These are phyloP conservation scores for Ophiostoma australiae DNA, from an alignment of 2,329 filamentous ascomycete genomes.

Conservation along the genomic window DNA sequence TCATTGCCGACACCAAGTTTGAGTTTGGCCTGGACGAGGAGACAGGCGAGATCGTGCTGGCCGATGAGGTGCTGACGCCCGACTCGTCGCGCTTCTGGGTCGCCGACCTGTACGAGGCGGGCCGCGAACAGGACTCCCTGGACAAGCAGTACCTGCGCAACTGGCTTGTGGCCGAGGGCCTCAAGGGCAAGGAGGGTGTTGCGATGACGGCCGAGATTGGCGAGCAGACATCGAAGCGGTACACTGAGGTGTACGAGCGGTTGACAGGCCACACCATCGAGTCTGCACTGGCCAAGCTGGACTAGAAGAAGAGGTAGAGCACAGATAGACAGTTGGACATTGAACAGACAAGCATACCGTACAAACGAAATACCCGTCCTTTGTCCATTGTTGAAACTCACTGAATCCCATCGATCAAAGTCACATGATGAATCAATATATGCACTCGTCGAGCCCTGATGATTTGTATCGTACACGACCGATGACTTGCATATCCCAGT, in stretches of 20 bases:
- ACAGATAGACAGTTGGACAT: neutral
- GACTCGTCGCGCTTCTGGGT: conserved; percentile 86
- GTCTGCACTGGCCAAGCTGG: conserved; percentile 31
- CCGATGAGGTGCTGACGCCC: conserved; percentile 83
- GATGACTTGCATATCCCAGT: conserved; percentile 2
- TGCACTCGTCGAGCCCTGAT: neutral
- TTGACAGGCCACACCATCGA: conserved; percentile 55
- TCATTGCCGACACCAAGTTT: conserved; percentile 62
- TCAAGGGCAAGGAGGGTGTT: conserved; percentile 72
- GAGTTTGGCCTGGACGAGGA: conserved; percentile 64
- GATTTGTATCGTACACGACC: neutral
- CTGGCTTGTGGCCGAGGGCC: conserved; percentile 67
- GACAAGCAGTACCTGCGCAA: conserved; percentile 84
- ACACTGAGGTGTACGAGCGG: conserved; percentile 68
- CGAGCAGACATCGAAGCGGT: conserved; percentile 63
- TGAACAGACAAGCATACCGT: neutral
- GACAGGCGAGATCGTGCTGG: conserved; percentile 64
- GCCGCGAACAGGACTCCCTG: conserved; percentile 73
- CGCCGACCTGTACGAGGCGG: conserved; percentile 64
- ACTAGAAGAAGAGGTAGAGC: neutral
- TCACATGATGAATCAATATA: neutral
- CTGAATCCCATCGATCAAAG: neutral
- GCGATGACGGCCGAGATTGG: conserved; percentile 68
- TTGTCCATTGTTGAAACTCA: neutral
- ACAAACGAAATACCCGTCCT: neutral